Evolutionary conservation across 148 eudicot genomes (phyloP), one percentile per base, ranked within the genome.

Genomic region (Rhododendron griersonianum): DNA sequence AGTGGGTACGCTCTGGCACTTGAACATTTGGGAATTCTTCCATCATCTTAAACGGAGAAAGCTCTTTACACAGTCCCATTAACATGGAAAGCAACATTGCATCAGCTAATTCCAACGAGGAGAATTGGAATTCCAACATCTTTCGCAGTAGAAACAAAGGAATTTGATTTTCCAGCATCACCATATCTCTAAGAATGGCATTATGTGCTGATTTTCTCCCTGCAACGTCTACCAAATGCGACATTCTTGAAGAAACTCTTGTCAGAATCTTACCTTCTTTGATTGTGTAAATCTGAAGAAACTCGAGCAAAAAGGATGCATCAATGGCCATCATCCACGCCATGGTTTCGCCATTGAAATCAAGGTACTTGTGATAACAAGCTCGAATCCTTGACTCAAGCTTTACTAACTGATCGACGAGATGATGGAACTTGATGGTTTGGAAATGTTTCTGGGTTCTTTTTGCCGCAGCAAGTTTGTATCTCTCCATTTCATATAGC

Each of bases 281-380:
- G 23, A 71, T 15, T 0, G 86, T 41, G 25, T 85, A 81, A 18
- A 80, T 80, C 63, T 86, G 88, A 19, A 92, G 80, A 51, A 92
- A 90, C 44, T 92, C 89, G 0, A 92, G 86, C 63, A 90, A 59
- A 86, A 92, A 92, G 41, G 90, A 47, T 33, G 86, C 87, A 78
- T 92, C 94, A 59, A 92, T 65, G 3, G 87, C 89, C 91, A 92
- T 90, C 87, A 90, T 84, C 90, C 91, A 90, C 7, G 92, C 88
- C 21, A 92, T 45, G 23, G 88, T 77, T 10, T 88, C 74, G 1
- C 65, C 85, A 65, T 87, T 83, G 44, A 87, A 53, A 18, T 83
- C 84, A 4, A 92, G 78, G 88, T 86, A 39, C 39, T 81, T 87
- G 84, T 92, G 90, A 78, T 92, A 92, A 41, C 89, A 87, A 25